Base-by-base conservation (phyloP, 2,329 filamentous ascomycete genomes). In the Trichoderma polysporum region DNA sequence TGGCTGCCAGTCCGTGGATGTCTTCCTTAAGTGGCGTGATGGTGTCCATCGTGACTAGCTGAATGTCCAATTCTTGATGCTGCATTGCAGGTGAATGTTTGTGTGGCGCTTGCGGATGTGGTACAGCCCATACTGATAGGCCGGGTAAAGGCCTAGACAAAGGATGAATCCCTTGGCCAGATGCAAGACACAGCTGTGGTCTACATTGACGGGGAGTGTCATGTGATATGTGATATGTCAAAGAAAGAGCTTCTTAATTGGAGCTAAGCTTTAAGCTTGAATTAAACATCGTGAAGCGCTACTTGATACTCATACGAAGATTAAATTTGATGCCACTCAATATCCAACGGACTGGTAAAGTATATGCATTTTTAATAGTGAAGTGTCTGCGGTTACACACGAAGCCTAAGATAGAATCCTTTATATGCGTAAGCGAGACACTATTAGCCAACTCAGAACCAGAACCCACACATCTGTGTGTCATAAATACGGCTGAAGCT, bases 101-200 rank as follows among this genome's bases (percentile, higher is more conserved):
- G 56, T 39, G 57, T 61, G 47, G 56, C 57, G 33, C 19, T 4
- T 9, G 27, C 27, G 27, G 57, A 37, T 45, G 57, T 62, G 13
- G 15, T 27, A 50, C 56, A 19, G 33, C 13, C 1, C 5, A 15
- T 22, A 8, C 37, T 17, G 66, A 58, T 64, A 60, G 64, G 64
- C 19, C 17, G 54, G 29, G 10, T 22, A 17, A 61, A 37, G 37
- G 29, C 39, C 1, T 47, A 25, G 45, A 65, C 17, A 22, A 17
- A 65, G 35, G 33, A 60, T 53, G 10, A 8, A 27, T 35, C 8
- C 27, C 22, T 66, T 66, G 56, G 57, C 64, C 45, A 52, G 31
- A 56, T 52, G 37, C 50, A 35, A 54, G 27, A 33, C 37, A 19
- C 15, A 4, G 3, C 5, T 27, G 19, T n/a, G 53, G 33, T 39